These are phyloP conservation scores for Leersia perrieri DNA, from an alignment of 176 grass and related monocot genomes.

Conservation along the genomic window DNA sequence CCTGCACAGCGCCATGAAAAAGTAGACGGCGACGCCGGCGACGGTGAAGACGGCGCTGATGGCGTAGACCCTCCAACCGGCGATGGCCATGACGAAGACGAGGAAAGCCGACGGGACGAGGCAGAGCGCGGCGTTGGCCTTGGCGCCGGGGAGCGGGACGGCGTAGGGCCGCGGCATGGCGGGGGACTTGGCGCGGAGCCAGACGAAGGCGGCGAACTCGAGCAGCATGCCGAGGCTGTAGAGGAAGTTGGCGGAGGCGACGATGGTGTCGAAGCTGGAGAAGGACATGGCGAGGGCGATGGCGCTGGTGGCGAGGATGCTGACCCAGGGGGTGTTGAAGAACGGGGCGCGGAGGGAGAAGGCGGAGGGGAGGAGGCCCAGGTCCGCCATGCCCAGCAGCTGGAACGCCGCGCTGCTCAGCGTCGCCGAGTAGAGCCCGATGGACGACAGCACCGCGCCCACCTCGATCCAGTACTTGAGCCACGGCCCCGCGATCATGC, in stretches of 20 bases:
- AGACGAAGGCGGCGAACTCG: constrained; percentile 82
- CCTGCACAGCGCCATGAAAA: constrained; percentile 61
- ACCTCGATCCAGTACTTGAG: constrained; percentile 93
- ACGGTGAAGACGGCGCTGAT: constrained; percentile 56
- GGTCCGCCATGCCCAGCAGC: constrained; percentile 91
- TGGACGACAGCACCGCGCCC: constrained; percentile 81
- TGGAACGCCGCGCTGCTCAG: constrained; percentile 82
- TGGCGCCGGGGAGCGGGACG: constrained; percentile 34
- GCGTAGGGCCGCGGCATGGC: constrained; percentile 53
- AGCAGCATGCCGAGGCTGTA: constrained; percentile 94
- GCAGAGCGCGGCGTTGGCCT: constrained; percentile 42
- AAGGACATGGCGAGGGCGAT: constrained; percentile 84
- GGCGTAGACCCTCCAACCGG: constrained; percentile 73
- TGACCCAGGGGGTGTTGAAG: constrained; percentile 76
- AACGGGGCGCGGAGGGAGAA: constrained; percentile 47
- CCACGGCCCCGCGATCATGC: constrained; percentile 63
- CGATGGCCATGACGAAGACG: constrained; percentile 83
- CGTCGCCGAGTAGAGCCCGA: constrained; percentile 83
- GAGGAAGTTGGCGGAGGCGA: constrained; percentile 86
- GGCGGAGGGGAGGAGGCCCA: constrained; percentile 62
- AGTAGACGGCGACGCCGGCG: constrained; percentile 47
- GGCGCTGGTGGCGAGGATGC: constrained; percentile 57
- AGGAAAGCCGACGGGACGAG: constrained; percentile 71
- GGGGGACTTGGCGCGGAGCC: constrained; percentile 51
- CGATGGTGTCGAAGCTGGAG: constrained; percentile 79